Evolutionary conservation across 225 moss, liverwort and hornwort genomes (phyloP), one percentile per base, ranked within the genome.

Genomic region (Bryum argenteum): DNA sequence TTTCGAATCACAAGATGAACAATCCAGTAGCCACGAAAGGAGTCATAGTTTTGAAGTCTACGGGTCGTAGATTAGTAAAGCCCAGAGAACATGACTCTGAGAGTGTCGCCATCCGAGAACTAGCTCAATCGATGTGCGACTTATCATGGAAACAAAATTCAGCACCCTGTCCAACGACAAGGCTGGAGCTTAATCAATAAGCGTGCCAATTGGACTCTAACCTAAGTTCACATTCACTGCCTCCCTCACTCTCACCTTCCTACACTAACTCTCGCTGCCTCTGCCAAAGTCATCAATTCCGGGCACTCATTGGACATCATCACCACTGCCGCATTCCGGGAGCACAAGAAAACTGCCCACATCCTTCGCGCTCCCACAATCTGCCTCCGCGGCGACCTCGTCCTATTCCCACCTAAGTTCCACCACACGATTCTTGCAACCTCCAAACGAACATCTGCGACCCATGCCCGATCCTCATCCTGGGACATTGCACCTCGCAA

Each of bases 261-360:
- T 75, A 40, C 44, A 58, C 72, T 77, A 58, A 43, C 69, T 1
- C 39, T 21, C 58, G 47, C 51, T 40, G 39, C 51, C 67, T 67
- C 67, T 67, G 58, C 59, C 59, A 60, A 39, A 6, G 59, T 41
- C 51, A 26, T 33, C 33, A 73, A 60, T 60, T 13, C 33, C 33
- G 5, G 7, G 33, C 4, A 4, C 7, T 33, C 33, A 4, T 3
- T 33, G 33, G 33, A 33, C 5, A 33, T 33, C 33, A 2, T 33
- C 4, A 55, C 63, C 44, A 11, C 11, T 43, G 64, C 53, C 14
- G 52, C 43, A 67, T 12, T 52, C 72, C 58, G 62, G 69, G 65
- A 77, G 69, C 73, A 69, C 81, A 73, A 77, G 69, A 69, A 69
- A 69, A 69, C 16, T 54, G 45, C 45, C 23, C n/a, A 28, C 59